These are phyloP conservation scores for Syzygium grande DNA, from an alignment of 345 rosid genomes.

Conservation along the genomic window DNA sequence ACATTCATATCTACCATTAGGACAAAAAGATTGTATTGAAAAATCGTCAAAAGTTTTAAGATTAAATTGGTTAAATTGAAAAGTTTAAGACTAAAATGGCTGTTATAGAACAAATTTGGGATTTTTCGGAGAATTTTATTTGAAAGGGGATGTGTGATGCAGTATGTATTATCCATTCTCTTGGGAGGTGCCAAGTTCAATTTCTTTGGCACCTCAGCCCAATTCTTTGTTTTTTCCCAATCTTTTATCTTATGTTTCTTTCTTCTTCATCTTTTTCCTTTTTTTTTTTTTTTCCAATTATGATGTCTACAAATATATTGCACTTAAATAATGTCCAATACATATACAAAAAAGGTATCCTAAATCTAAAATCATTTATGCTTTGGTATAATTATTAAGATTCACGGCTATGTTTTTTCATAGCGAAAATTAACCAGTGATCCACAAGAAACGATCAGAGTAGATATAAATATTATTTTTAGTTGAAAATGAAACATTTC, in stretches of 20 bases:
- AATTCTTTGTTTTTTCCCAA: not conserved
- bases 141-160: not conserved
- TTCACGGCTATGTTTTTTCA: not conserved
- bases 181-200: not conserved
- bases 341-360: not conserved
- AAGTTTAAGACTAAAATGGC: not conserved
- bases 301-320: not conserved
- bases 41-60: not conserved
- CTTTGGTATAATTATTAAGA: not conserved
- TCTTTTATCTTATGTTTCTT: not conserved
- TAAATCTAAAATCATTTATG: not conserved
- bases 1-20: not conserved
- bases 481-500: not conserved
- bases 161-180: not conserved
- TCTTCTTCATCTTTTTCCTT: not conserved
- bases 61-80: not conserved
- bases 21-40: accelerated
- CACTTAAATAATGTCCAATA: not conserved
- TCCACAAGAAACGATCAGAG: not conserved
- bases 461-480: not conserved
- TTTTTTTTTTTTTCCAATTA: not conserved
- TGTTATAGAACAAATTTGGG: not conserved
- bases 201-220: not conserved
- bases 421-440: not conserved
- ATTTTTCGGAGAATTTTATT: not conserved